Conservation (phyloP, 495 filamentous ascomycete species). For the Aspergillus heteromorphus region DNA sequence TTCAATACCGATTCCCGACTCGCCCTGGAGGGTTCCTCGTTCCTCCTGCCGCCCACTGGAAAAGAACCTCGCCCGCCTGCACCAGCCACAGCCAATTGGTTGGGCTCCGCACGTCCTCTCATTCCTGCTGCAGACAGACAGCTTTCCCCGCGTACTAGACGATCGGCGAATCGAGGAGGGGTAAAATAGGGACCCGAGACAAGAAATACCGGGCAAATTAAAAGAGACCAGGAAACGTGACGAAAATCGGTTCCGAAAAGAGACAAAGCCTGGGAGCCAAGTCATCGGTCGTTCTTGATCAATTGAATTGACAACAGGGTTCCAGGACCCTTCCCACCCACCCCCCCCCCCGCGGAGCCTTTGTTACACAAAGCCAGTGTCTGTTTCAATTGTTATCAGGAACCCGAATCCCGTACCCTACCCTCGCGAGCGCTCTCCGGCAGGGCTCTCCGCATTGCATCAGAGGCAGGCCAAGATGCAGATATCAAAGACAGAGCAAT, state of each 20-base stretch:
- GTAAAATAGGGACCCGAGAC: slow-evolving; percentile 18
- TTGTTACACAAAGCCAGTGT: slow-evolving; percentile 34
- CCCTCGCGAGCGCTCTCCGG: slow-evolving; percentile 39
- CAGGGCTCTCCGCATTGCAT: slow-evolving; percentile 45
- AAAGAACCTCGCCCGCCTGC: slow-evolving; percentile 11
- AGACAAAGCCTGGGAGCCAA: slow-evolving; percentile 8
- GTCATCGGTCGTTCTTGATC: slow-evolving; percentile 11
- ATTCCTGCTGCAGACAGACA: slow-evolving; percentile 31
- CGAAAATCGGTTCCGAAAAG: slow-evolving; percentile 13
- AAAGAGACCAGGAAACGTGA: slow-evolving; percentile 12
- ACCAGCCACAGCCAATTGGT: slow-evolving; percentile 27
- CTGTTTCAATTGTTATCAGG: slow-evolving; percentile 38
- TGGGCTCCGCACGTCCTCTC: slow-evolving; percentile 25
- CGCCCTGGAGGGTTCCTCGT: slow-evolving; percentile 10
- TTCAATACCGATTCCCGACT: slow-evolving; percentile 9
- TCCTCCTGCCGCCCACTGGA: slow-evolving; percentile 11
- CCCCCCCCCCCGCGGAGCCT: slow-evolving; percentile 15
- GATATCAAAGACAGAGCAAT: slow-evolving; percentile 41
- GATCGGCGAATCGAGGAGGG: slow-evolving; percentile 34
- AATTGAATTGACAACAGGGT: slow-evolving; percentile 6
- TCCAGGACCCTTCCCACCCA: no score
- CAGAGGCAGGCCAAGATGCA: slow-evolving; percentile 47
- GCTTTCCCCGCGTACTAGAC: slow-evolving; percentile 38
- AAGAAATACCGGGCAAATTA: slow-evolving; percentile 2
- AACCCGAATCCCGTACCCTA: slow-evolving; percentile 21